Conservation (phyloP, 192 early-diverging fungal species). For the Powellomyces hirtus region DNA sequence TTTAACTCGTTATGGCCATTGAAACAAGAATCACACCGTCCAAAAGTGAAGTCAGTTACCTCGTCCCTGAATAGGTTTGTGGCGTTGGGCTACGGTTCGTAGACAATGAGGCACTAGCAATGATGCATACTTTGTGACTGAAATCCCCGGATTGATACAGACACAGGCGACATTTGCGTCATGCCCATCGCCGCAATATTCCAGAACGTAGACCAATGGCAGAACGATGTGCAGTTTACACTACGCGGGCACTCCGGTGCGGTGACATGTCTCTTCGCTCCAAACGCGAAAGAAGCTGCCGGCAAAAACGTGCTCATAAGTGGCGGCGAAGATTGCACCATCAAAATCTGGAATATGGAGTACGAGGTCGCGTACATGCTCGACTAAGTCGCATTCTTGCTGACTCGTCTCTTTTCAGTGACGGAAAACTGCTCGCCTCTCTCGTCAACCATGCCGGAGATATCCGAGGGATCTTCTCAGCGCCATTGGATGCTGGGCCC, state of each 20-base stretch:
- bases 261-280: conserved; percentile 60
- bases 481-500: conserved; percentile 30
- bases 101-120: not conserved
- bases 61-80: conserved; percentile 56
- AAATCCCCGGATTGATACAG: conserved; percentile 38
- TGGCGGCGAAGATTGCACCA: conserved; percentile 63
- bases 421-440: conserved; percentile 54
- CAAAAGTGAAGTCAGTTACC: conserved; percentile 48
- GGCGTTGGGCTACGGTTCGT: conserved; percentile 67
- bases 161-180: conserved; percentile 60
- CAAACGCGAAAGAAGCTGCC: conserved; percentile 20
- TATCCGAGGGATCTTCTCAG: conserved; percentile 22
- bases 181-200: conserved; percentile 38
- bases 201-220: conserved; percentile 21
- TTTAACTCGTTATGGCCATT: conserved; percentile 40
- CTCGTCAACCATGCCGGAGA: conserved; percentile 45
- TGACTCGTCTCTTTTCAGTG: conserved; percentile 25
- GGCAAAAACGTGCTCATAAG: conserved; percentile 58
- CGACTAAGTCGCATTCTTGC: not conserved
- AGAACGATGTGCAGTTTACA: conserved; percentile 10
- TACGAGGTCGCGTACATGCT: conserved; percentile 34
- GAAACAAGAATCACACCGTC: conserved; percentile 9
- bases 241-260: conserved; percentile 54
- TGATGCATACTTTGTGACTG: not conserved
- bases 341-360: conserved; percentile 76